Conservation (phyloP, 768 basidiomycete genomes). For the Tylopilus rubrobrunneus region DNA sequence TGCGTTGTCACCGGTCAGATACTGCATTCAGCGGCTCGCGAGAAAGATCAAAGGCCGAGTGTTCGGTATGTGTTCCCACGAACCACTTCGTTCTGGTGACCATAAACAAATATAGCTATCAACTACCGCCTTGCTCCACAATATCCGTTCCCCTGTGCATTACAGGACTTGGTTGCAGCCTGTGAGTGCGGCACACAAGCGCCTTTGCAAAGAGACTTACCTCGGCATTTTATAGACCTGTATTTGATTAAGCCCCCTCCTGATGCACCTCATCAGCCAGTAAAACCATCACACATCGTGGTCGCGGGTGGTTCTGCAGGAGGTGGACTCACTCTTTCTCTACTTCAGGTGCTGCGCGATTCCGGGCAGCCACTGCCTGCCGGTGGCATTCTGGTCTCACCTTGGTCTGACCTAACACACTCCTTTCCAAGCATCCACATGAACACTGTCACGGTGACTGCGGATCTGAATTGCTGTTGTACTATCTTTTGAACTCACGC, state of each 20-base stretch:
- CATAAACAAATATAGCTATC: slow-evolving; percentile 47
- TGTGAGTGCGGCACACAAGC: slow-evolving; percentile 45
- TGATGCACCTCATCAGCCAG: slow-evolving; percentile 69
- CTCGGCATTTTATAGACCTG: slow-evolving; percentile 49
- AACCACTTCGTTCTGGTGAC: background rate
- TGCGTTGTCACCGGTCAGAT: slow-evolving; percentile 34
- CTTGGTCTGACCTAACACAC: slow-evolving; percentile 93
- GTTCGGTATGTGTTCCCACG: slow-evolving; percentile 49
- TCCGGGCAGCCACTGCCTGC: slow-evolving; percentile 76
- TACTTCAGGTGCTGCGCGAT: slow-evolving; percentile 88
- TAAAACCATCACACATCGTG: slow-evolving; percentile 79
- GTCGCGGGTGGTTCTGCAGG: slow-evolving; percentile 93
- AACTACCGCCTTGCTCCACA: slow-evolving; percentile 91
- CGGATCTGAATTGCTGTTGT: background rate
- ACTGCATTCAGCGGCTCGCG: slow-evolving; percentile 78
- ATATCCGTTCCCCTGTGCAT: slow-evolving; percentile 91
- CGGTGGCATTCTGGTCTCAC: slow-evolving; percentile 85
- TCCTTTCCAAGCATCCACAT: slow-evolving; percentile 85
- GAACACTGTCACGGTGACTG: slow-evolving; percentile 76
- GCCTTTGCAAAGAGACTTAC: background rate
- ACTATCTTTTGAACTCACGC: background rate
- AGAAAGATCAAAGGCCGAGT: slow-evolving; percentile 91
- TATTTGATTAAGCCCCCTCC: slow-evolving; percentile 88
- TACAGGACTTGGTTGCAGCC: slow-evolving; percentile 86
- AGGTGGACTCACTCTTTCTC: slow-evolving; percentile 77